Evolutionary conservation across 306 rosid genomes (phyloP).

Genomic region (Pyrus betulifolia): DNA sequence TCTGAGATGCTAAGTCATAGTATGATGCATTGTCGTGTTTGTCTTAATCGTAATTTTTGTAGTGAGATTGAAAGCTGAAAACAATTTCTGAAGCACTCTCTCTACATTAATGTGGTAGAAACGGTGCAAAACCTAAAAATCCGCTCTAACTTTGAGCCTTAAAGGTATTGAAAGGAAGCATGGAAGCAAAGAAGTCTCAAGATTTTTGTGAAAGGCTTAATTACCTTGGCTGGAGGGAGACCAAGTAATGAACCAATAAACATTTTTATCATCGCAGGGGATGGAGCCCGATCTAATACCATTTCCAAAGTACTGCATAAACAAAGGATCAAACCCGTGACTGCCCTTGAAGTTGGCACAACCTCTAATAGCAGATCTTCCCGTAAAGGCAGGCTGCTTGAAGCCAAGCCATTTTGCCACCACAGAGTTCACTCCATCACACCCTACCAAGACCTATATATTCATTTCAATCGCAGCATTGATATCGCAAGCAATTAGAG

Average conservation of each 20-base stretch:
- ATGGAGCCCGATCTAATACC: constrained; percentile 28
- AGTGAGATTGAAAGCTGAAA: neutral
- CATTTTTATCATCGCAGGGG: constrained; percentile 16
- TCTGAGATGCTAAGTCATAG: neutral
- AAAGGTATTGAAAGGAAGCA: neutral
- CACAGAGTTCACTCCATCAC: constrained; percentile 33
- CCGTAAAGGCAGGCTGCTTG: constrained; percentile 2
- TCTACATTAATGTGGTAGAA: too few species aligned
- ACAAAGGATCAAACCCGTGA: constrained; percentile 16
- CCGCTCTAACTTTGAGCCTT: too few species aligned
- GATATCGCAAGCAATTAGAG: neutral
- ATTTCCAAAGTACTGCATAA: constrained; percentile 14
- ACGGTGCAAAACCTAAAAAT: too few species aligned
- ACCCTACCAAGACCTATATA: constrained; percentile 30
- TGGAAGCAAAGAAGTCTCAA: neutral
- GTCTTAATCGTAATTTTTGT: neutral
- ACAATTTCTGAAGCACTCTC: neutral
- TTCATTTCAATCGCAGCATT: neutral
- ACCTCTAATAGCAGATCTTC: constrained; percentile 25
- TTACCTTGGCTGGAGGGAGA: constrained; percentile 14
- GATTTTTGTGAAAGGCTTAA: neutral
- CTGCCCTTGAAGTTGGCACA: neutral
- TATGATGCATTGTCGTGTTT: neutral
- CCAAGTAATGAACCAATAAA: constrained; percentile 27
- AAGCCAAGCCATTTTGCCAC: constrained; percentile 22